A percentile compares a stretch with the other conserved stretches of the same genome.
Conservation (phyloP, 345 rosid species). For the Anastatica hierochuntica region DNA sequence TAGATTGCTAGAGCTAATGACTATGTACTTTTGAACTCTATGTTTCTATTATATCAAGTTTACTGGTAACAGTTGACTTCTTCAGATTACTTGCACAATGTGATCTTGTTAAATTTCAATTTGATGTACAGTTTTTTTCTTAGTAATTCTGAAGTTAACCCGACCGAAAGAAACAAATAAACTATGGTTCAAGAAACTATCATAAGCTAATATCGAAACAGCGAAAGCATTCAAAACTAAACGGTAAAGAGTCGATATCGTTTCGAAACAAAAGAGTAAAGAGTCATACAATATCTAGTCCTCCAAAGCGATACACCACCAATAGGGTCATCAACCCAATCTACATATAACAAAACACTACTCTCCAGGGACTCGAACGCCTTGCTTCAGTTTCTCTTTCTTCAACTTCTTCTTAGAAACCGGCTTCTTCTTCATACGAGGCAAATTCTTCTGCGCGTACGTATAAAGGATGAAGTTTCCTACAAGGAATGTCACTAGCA, state of each 20-base stretch:
- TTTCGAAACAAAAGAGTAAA: too few relatives aligned
- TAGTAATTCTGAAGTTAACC: too few relatives aligned
- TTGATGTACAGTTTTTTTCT: too few relatives aligned
- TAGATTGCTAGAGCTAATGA: background rate
- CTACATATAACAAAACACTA: conserved; percentile 17
- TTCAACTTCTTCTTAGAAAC: conserved; percentile 81
- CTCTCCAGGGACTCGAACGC: conserved; percentile 74
- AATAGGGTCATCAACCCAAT: background rate
- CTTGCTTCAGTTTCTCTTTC: conserved; percentile 69
- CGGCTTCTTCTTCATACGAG: conserved; percentile 60
- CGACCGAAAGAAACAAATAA: background rate
- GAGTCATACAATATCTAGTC: too few relatives aligned
- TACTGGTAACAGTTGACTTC: too few relatives aligned
- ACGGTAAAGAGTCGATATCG: too few relatives aligned
- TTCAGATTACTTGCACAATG: too few relatives aligned
- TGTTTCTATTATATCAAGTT: too few relatives aligned
- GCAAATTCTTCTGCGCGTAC: conserved; percentile 61
- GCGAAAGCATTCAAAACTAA: conserved; percentile 1
- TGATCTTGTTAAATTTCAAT: too few relatives aligned
- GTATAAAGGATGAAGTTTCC: conserved; percentile 53
- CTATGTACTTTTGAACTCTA: background rate
- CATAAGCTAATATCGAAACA: conserved; percentile 8
- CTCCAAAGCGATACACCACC: background rate
- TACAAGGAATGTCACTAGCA: conserved; percentile 51
- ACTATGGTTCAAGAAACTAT: background rate